These are phyloP conservation scores for Microthlaspi erraticum DNA, from an alignment of 345 rosid species.

Conservation along the genomic window DNA sequence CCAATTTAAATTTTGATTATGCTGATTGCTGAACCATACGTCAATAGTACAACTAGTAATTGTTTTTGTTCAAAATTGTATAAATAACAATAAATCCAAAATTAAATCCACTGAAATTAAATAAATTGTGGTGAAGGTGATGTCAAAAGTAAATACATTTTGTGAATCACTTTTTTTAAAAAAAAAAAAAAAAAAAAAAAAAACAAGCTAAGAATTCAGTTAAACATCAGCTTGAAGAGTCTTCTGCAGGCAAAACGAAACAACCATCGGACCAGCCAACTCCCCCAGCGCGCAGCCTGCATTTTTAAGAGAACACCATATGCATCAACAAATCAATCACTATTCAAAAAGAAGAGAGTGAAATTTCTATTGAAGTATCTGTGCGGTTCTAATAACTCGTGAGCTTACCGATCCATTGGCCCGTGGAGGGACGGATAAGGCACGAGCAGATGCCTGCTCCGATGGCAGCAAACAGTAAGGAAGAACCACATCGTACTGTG, in stretches of 20 bases:
- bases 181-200: slow-evolving; percentile 4
- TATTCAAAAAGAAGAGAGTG: background rate
- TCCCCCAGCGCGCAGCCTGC: slow-evolving; percentile 90
- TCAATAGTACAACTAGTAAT: no score
- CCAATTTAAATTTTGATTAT: no score
- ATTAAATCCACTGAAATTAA: background rate
- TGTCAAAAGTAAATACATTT: slow-evolving; percentile 29
- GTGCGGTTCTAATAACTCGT: background rate
- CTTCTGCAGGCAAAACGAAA: slow-evolving; percentile 71
- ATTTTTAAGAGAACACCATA: slow-evolving; percentile 11
- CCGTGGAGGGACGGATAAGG: slow-evolving; percentile 73
- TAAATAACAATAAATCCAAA: background rate
- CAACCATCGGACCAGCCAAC: slow-evolving; percentile 75
- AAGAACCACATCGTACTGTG: slow-evolving; percentile 75
- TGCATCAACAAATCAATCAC: slow-evolving; percentile 6
- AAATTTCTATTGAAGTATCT: background rate
- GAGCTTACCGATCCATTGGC: slow-evolving; percentile 94
- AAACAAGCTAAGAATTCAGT: slow-evolving; percentile 32
- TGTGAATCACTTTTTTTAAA: slow-evolving; percentile 15
- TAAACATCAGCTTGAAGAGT: slow-evolving; percentile 56
- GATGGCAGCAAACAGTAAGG: slow-evolving; percentile 82
- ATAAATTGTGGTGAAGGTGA: slow-evolving; percentile 18
- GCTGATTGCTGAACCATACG: no score
- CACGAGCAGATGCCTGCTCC: slow-evolving; percentile 91
- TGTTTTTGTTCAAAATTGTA: no score